Conservation (phyloP, 345 rosid species). For the Camelina laxa region DNA sequence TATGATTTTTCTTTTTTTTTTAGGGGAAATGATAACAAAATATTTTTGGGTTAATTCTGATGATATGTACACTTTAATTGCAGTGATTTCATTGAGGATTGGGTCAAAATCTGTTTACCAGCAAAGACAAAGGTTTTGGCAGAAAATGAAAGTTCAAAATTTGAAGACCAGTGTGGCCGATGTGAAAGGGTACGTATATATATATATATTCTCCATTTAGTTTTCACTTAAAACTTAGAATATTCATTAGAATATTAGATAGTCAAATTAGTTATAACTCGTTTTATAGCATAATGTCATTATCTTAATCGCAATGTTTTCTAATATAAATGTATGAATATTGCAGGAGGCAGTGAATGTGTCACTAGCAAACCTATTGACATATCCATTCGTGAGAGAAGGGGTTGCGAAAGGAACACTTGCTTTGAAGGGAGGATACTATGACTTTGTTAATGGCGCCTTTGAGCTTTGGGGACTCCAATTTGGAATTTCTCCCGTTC, state of each 20-base stretch:
- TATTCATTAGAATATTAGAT: background rate
- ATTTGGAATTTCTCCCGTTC: constrained; percentile 60
- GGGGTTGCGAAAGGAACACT: constrained; percentile 54
- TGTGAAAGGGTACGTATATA: constrained; percentile 71
- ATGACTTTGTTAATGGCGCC: constrained; percentile 63
- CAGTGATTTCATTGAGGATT: constrained; percentile 92
- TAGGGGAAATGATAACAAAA: too few species aligned
- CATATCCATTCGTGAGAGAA: constrained; percentile 83
- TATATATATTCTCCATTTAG: background rate
- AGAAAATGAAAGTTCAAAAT: constrained; percentile 45
- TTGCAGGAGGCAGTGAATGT: constrained; percentile 85
- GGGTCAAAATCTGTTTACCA: constrained; percentile 83
- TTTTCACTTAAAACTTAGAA: background rate
- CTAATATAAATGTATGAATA: background rate
- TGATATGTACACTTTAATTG: constrained; percentile 11
- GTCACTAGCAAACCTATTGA: constrained; percentile 73
- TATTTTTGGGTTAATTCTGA: background rate
- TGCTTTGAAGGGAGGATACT: constrained; percentile 71
- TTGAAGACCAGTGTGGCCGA: constrained; percentile 70
- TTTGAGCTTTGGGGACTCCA: constrained; percentile 86
- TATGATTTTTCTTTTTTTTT: background rate
- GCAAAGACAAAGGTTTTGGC: constrained; percentile 77
- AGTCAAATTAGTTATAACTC: background rate
- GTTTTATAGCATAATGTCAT: background rate
- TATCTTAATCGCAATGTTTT: background rate